Percentiles rank a stretch among this genome's conserved stretches.
Evolutionary conservation across 257 asterid genomes (phyloP).

Genomic region (Datura wrightii): DNA sequence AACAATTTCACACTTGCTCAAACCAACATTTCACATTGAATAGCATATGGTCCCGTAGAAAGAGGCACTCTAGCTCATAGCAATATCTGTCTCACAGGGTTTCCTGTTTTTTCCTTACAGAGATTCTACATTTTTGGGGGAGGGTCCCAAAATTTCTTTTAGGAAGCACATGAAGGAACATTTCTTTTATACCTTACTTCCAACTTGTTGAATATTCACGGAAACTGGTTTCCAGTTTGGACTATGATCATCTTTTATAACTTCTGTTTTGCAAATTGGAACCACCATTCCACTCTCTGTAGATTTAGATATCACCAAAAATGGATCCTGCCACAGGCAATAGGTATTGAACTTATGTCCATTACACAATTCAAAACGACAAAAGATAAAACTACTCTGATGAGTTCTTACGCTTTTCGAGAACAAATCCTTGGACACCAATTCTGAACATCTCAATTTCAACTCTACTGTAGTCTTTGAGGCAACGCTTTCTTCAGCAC

Average conservation of each 20-base stretch:
- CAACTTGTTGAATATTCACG: constrained; percentile 87
- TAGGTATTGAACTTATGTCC: constrained; percentile 11
- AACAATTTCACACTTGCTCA: constrained; percentile 20
- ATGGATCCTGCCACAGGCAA: constrained; percentile 82
- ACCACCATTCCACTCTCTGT: constrained; percentile 67
- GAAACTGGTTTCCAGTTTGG: constrained; percentile 85
- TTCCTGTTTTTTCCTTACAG: not conserved
- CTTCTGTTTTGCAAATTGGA: constrained; percentile 98
- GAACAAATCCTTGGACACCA: constrained; percentile 90
- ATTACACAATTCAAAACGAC: constrained; percentile 18
- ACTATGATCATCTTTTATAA: constrained; percentile 74
- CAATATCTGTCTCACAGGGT: not conserved
- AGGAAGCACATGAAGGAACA: constrained; percentile 26
- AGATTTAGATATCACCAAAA: constrained; percentile 77
- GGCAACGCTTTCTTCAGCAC: constrained; percentile 81
- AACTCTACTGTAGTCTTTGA: constrained; percentile 89
- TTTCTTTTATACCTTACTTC: constrained; percentile 80
- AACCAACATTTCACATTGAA: constrained; percentile 25
- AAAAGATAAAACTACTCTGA: constrained; percentile 10
- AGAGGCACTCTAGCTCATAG: not conserved
- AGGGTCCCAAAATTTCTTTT: not conserved
- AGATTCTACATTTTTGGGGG: not conserved
- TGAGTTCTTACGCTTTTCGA: constrained; percentile 79
- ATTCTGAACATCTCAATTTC: constrained; percentile 80
- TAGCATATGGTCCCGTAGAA: not conserved